Evolutionary conservation across 2,329 filamentous ascomycete genomes (phyloP).

Genomic region (Aureobasidium leucospermi): DNA sequence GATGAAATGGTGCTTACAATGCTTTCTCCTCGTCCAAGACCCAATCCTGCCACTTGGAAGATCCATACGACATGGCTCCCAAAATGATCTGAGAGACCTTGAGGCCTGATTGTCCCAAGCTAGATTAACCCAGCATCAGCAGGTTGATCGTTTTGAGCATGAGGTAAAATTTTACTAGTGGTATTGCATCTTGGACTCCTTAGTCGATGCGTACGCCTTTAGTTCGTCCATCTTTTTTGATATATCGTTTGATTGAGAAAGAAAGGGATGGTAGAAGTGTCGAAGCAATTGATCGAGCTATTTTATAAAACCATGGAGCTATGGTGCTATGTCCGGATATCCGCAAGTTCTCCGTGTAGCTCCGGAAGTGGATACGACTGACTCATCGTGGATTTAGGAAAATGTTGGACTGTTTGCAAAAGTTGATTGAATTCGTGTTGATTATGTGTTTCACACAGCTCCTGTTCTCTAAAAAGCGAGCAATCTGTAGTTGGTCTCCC

Average conservation of each 20-base stretch:
- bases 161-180: constrained; percentile 1
- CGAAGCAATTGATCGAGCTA: background rate
- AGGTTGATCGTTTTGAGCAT: background rate
- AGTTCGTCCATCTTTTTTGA: background rate
- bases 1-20: constrained; percentile 24
- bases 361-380: background rate
- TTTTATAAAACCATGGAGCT: background rate
- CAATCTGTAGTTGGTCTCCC: background rate
- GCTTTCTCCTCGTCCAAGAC: constrained; percentile 28
- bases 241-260: background rate
- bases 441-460: background rate
- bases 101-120: constrained; percentile 55
- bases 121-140: constrained; percentile 16
- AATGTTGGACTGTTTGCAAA: background rate
- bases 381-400: background rate
- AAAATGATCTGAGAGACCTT: constrained; percentile 57
- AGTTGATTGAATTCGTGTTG: background rate
- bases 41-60: constrained; percentile 42
- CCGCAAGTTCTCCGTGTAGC: background rate
- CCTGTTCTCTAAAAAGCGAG: background rate
- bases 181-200: constrained; percentile 15
- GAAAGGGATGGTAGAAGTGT: background rate
- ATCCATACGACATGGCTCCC: constrained; percentile 57
- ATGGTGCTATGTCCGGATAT: background rate
- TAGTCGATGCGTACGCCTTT: background rate